Base-by-base conservation (phyloP, 129 eudicot species). In the Artemisia tridentata region DNA sequence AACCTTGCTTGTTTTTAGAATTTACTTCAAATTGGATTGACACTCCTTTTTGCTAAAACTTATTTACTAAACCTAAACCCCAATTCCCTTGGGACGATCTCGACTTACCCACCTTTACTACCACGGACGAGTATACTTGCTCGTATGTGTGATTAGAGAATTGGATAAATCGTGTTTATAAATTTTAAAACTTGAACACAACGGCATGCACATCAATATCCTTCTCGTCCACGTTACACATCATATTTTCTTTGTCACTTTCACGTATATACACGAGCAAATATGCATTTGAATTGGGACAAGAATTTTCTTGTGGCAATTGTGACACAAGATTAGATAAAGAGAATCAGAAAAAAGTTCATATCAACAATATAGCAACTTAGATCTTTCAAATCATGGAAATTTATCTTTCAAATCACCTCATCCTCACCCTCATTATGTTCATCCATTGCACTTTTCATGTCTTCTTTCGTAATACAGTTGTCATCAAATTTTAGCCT, bases 381-480 rank as follows among this genome's bases (percentile, higher is more conserved):
- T 68, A 3, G 29, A 49, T 29, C 49, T 21, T 21, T 21, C 48
- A 49, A n/a, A 67, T 47, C 72, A 67, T 49, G 27, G 21, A 4
- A 67, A 48, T 2, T 49, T 7, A 67, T 14, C 15, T 11, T 20
- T 49, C 15, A n/a, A 45, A 47, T 57, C 73, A 90, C 93, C 93
- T 90, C 96, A 73, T 89, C 93, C 69, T 89, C 96, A 50, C 96
- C 96, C 69, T 93, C 96, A 80, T 84, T 86, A 65, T 89, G 96
- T 75, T 89, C 96, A 72, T 90, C 96, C 78, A 87, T 61, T 34
- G 96, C 96, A 72, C 92, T 82, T 81, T 83, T 84, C 75, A 72
- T 11, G 56, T 87, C 95, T 75, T 84, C 95, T 83, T 87, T 84
- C 21, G 96, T 84, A 5, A 90, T 91, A n/a, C 95, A 86, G 59